These are phyloP conservation scores for Rhodosporidiobolus odoratus DNA, from an alignment of 768 basidiomycete species.

Conservation along the genomic window DNA sequence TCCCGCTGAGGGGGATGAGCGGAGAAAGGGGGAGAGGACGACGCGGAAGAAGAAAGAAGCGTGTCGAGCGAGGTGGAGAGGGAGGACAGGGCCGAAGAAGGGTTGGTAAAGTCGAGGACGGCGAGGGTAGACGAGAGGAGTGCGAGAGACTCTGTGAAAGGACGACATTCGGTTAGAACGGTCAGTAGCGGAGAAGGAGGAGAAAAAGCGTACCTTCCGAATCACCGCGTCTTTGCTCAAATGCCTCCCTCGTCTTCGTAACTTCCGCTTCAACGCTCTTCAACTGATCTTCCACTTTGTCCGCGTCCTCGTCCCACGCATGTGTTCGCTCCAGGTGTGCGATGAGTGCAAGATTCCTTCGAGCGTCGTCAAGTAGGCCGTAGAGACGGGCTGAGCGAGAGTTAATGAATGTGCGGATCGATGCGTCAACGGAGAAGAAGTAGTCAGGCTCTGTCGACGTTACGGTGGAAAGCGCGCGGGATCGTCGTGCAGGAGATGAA, in stretches of 20 bases:
- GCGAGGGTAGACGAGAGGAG: background rate
- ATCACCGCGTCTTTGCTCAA: background rate
- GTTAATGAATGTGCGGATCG: constrained; percentile 65
- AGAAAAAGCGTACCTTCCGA: background rate
- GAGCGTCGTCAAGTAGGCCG: constrained; percentile 43
- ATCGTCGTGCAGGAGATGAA: background rate
- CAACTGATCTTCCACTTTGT: background rate
- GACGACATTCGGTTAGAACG: too few relatives aligned
- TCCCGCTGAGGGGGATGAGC: background rate
- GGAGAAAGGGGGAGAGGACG: background rate
- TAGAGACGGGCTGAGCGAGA: constrained; percentile 61
- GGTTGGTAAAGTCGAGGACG: background rate
- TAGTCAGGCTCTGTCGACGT: too few relatives aligned
- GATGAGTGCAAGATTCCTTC: constrained; percentile 20
- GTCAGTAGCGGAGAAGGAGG: background rate
- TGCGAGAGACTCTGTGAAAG: background rate
- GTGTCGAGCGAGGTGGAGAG: background rate
- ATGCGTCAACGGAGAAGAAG: constrained; percentile 57
- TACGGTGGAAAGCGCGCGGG: background rate
- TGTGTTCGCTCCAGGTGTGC: background rate
- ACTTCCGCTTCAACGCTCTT: background rate
- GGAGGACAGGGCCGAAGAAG: background rate
- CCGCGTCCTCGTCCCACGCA: background rate
- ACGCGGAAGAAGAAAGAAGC: background rate
- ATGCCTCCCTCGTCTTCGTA: too few relatives aligned